phyloP scores from a whole-genome alignment of 257 asterid genomes.

The Ballota nigra region DNA sequence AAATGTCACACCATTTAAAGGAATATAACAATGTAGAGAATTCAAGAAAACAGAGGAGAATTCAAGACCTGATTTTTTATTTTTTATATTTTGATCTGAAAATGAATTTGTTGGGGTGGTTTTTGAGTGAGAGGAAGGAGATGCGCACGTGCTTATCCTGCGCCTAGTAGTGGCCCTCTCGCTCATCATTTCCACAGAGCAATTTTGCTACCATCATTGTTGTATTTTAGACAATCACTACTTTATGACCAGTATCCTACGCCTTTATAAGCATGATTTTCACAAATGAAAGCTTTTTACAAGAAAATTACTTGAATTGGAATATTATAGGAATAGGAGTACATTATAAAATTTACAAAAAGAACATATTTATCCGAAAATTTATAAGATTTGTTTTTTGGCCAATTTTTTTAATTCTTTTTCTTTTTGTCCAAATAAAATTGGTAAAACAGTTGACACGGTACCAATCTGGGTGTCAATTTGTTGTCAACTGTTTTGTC shows the following conservation, averaged over 20 bases:
- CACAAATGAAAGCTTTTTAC: neutral
- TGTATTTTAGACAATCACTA: slow-evolving; percentile 30
- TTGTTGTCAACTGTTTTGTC: too few species aligned
- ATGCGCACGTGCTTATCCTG: slow-evolving; percentile 63
- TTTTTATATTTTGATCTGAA: neutral
- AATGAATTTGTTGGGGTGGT: neutral
- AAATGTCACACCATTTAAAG: neutral
- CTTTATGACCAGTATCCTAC: slow-evolving; percentile 18
- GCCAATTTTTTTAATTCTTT: too few species aligned
- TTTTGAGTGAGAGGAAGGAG: slow-evolving; percentile 46
- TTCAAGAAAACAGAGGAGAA: neutral
- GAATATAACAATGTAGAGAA: neutral
- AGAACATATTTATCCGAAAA: too few species aligned
- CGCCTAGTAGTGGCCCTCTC: slow-evolving; percentile 45
- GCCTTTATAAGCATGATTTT: slow-evolving; percentile 23
- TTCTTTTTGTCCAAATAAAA: too few species aligned
- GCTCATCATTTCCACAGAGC: slow-evolving; percentile 46
- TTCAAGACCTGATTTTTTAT: neutral
- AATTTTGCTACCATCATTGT: slow-evolving; percentile 7
- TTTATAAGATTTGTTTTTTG: too few species aligned
- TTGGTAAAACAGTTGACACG: too few species aligned
- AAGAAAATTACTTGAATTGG: neutral
- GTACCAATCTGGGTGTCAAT: too few species aligned
- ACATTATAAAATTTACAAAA: too few species aligned
- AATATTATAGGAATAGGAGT: too few species aligned